These are phyloP conservation scores for Rhynchospora pubera DNA, from an alignment of 176 grass and related monocot genomes.

Conservation along the genomic window DNA sequence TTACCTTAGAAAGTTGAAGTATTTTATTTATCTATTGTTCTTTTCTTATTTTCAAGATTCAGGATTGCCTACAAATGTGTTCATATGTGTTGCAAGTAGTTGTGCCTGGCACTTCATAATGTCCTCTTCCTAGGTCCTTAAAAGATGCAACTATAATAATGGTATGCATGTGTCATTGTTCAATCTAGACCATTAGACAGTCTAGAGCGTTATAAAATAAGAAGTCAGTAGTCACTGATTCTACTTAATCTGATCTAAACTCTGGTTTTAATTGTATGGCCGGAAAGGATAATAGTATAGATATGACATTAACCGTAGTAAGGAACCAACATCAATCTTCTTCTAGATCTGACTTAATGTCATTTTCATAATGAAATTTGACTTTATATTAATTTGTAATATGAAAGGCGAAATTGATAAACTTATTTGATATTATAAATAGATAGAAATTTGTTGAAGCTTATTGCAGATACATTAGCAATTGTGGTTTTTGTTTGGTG, in stretches of 20 bases:
- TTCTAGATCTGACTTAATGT: not conserved
- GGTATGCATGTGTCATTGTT: constrained; percentile 2
- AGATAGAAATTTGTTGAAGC: not conserved
- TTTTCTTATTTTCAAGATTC: constrained; percentile 15
- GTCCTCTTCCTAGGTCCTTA: not conserved
- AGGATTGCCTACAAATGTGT: not conserved
- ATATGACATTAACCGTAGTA: too few species aligned
- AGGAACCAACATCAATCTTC: not conserved
- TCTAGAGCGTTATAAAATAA: not conserved
- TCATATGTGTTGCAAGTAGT: constrained; percentile 1
- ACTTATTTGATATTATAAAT: not conserved
- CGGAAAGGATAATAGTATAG: not conserved
- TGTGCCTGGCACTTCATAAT: not conserved
- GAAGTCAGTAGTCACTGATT: not conserved
- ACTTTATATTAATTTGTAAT: not conserved
- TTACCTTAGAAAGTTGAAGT: not conserved
- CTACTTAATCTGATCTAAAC: not conserved
- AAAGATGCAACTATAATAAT: not conserved
- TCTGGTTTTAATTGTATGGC: not conserved
- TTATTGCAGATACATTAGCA: not conserved
- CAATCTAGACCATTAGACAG: not conserved
- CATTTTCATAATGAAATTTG: not conserved
- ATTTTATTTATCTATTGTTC: not conserved
- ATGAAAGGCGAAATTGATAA: not conserved
- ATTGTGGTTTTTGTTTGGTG: not conserved